These are phyloP conservation scores for Camellia sinensis DNA, from an alignment of 148 eudicot genomes.

Conservation along the genomic window DNA sequence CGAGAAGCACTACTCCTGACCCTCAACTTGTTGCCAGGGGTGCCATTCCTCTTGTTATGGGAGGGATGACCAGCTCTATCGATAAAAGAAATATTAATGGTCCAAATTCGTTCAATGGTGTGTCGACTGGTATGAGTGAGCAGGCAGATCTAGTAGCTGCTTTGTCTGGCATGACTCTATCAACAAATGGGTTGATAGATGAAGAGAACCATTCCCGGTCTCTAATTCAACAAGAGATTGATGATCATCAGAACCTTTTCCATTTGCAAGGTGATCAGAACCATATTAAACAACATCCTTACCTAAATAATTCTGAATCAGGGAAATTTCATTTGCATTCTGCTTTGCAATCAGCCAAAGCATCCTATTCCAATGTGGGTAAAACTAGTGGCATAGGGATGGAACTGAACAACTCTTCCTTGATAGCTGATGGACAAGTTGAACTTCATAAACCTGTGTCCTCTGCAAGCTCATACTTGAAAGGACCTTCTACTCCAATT, in stretches of 20 bases:
- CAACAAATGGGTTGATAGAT: slow-evolving; percentile 40
- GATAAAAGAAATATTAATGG: slow-evolving; percentile 52
- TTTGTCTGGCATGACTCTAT: slow-evolving; percentile 58
- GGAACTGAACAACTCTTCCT: slow-evolving; percentile 40
- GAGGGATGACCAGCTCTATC: slow-evolving; percentile 48
- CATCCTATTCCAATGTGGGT: slow-evolving; percentile 33
- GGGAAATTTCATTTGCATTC: slow-evolving; percentile 17
- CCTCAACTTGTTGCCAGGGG: slow-evolving; percentile 61
- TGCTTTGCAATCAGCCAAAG: slow-evolving; percentile 41
- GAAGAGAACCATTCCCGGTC: slow-evolving; percentile 47
- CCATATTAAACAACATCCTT: slow-evolving; percentile 32
- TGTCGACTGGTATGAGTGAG: slow-evolving; percentile 34
- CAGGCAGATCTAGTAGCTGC: slow-evolving; percentile 52
- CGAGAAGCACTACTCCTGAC: slow-evolving; percentile 76
- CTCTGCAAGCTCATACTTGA: slow-evolving; percentile 28
- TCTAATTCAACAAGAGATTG: slow-evolving; percentile 40
- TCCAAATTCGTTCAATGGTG: slow-evolving; percentile 38
- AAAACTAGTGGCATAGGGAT: slow-evolving; percentile 28
- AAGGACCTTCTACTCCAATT: slow-evolving; percentile 28
- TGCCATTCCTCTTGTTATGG: slow-evolving; percentile 63
- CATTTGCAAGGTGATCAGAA: slow-evolving; percentile 41
- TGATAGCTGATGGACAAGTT: slow-evolving; percentile 42
- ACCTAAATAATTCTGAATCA: slow-evolving; percentile 30
- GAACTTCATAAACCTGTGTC: slow-evolving; percentile 40
- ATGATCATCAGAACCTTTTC: slow-evolving; percentile 36